Base-by-base conservation (phyloP, 2,329 filamentous ascomycete genomes). In the Lasiodiplodia theobromae region DNA sequence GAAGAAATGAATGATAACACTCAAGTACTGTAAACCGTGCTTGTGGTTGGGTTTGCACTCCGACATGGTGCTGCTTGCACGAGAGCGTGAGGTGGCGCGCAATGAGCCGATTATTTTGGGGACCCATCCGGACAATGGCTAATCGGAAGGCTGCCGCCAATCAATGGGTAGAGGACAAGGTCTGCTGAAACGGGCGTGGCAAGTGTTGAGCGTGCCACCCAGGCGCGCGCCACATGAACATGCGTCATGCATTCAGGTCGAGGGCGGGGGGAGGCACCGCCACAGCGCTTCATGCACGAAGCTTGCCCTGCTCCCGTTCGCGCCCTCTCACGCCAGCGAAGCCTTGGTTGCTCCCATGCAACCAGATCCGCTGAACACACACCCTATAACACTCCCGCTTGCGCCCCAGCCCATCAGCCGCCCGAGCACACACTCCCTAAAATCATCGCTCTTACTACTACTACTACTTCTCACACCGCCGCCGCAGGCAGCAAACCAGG, bases 321-420 rank as follows among this genome's bases (percentile, higher is more conserved):
- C 44, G 40, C 58, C 28, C n/a, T 34, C 54, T 62, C 57, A 49
- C 57, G 60, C 60, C 60, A 63, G 44, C 60, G 11, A 23, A 25
- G 6, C 23, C 57, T 23, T 28, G 21, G 14, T 57, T 34, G 31
- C 31, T 34, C 31, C 28, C 53, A 14, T 23, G 14, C 8, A 40
- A 37, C 56, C 56, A 11, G 37, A 25, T 31, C 37, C n/a, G 38
- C 31, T 62, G 57, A 21, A 38, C 31, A 34, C 31, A 34, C 31
- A 34, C 31, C 31, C 14, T 49, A 62, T 62, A 62, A n/a, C 40
- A 62, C 57, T 47, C 38, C 38, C 21, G 25, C n/a, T n/a, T 28
- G 21, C 60, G 25, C 60, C 40, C 37, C 37, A 6, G 11, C 8
- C 54, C 38, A 44, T 28, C 21, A 18, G 12, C 14, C 12, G 23